Evolutionary conservation across 306 rosid genomes (phyloP).

Genomic region (Quillaja saponaria): DNA sequence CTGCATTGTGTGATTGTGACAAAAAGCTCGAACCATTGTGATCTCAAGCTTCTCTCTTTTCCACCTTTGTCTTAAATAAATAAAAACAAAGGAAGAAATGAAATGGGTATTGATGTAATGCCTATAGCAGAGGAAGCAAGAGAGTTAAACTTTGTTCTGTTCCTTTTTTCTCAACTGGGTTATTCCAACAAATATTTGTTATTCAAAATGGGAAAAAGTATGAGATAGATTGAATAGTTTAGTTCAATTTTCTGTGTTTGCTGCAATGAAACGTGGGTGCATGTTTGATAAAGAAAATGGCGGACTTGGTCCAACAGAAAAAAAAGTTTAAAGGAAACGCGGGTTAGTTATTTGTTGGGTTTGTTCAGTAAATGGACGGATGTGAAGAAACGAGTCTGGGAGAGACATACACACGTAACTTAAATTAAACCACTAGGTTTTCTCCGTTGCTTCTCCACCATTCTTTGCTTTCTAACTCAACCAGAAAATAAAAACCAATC

Average conservation of each 20-base stretch:
- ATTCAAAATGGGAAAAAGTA: slow-evolving; percentile 17
- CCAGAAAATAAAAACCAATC: slow-evolving; percentile 18
- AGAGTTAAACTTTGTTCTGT: slow-evolving; percentile 13
- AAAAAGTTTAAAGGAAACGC: slow-evolving; percentile 7
- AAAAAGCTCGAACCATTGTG: slow-evolving; percentile 69
- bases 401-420: slow-evolving; percentile 35
- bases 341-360: slow-evolving; percentile 24
- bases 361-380: slow-evolving; percentile 42
- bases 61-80: slow-evolving; percentile 20
- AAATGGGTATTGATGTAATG: background rate
- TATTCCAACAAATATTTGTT: background rate
- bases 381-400: slow-evolving; percentile 34
- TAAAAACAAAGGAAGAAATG: slow-evolving; percentile 27
- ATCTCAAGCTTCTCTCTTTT: slow-evolving; percentile 12
- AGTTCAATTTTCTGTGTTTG: background rate
- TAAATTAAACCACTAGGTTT: slow-evolving; percentile 11
- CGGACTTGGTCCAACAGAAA: background rate
- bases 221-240: background rate
- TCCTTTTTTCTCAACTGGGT: slow-evolving; percentile 14
- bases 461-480: background rate
- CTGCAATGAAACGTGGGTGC: slow-evolving; percentile 29
- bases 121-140: background rate
- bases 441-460: slow-evolving; percentile 20
- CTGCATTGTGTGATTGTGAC: slow-evolving; percentile 50
- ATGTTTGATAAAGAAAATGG: slow-evolving; percentile 39